A percentile compares a stretch with the other conserved stretches of the same genome.
phyloP scores from a whole-genome alignment of 768 basidiomycete genomes.

The Lepiota subincarnata region DNA sequence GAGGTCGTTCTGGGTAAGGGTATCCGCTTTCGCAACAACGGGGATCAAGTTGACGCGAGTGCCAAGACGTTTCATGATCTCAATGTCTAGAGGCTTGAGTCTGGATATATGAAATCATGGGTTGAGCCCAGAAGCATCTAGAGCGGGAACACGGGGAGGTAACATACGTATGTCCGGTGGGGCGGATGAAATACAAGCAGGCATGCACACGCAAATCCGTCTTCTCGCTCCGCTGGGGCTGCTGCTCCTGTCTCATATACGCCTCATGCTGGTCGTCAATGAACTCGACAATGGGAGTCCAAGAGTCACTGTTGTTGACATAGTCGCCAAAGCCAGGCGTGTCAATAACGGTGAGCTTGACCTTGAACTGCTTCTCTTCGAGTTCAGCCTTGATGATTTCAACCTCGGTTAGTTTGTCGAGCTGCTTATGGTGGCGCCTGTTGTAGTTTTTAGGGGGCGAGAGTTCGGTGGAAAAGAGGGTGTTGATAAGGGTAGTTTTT shows the following conservation, averaged over 20 bases:
- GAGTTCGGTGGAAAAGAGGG: conserved; percentile 96
- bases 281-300: conserved; percentile 98
- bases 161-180: conserved; percentile 93
- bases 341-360: conserved; percentile 98
- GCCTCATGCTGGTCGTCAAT: conserved; percentile 95
- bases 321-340: conserved; percentile 99
- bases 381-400: conserved; percentile 99
- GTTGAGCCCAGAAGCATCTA: neutral
- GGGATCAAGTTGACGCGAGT: conserved; percentile 98
- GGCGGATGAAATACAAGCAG: conserved; percentile 94
- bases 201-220: conserved; percentile 95
- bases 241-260: conserved; percentile 98
- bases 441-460: conserved; percentile 88
- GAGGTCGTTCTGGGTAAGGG: conserved; percentile 91
- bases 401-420: conserved; percentile 97
- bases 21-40: conserved; percentile 96
- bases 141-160: conserved; percentile 11
- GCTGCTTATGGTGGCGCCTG: conserved; percentile 87
- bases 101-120: conserved; percentile 31
- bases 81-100: conserved; percentile 95
- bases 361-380: conserved; percentile 98
- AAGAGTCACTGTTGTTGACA: conserved; percentile 99
- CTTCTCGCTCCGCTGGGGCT: conserved; percentile 93
- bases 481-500: conserved; percentile 98
- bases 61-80: conserved; percentile 99